Evolutionary conservation across 176 grass and related monocot species (phyloP), one percentile per base, ranked within the genome.

Genomic region (Lolium multiflorum): DNA sequence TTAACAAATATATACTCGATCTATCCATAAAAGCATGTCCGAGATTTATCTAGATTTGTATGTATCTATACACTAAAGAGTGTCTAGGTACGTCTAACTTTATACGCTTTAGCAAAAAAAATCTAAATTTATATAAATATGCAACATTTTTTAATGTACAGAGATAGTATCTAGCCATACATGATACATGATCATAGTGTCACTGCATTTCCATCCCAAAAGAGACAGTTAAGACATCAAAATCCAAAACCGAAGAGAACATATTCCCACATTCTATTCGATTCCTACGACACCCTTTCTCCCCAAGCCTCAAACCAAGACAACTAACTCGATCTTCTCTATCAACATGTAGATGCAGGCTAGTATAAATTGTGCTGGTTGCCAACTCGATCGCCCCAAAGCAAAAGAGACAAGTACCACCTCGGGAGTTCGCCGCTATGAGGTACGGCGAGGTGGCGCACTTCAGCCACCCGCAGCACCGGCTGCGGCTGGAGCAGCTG

Each of bases 391-490:
- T 18, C 74, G 51, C 31, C 61, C 62, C 6, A 8, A 2, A 1
- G 7, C 50, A 86, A 59, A 12, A 60, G 12, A 20, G 12, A 54
- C 11, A 16, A 26, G 60, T 26, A 64, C 52, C 51, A 48, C 38
- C 77, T 81, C 85, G 43, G 67, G 6, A 15, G 39, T 18, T 55
- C 1, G 59, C 5, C 22, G 31, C 39, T 47, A 98, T 95, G 96
- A 98, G 83, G 84, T 98, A 96, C 79, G 93, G 90, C 66, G 97
- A 96, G 88, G 76, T 96, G 88, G 49, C 55, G 26, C 94, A 98
- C 79, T 94, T 92, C 79, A 94, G 94, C 88, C 97, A 98, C 86
- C 94, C 97, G 31, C 93, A 98, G 82, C 97, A 98, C 84, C 93
- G 92, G 10, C 94, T 98, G 1, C 88, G 94, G n/a, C 89, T 94